Conservation (phyloP, 2,329 filamentous ascomycete genomes). For the Exophiala alcalophila region DNA sequence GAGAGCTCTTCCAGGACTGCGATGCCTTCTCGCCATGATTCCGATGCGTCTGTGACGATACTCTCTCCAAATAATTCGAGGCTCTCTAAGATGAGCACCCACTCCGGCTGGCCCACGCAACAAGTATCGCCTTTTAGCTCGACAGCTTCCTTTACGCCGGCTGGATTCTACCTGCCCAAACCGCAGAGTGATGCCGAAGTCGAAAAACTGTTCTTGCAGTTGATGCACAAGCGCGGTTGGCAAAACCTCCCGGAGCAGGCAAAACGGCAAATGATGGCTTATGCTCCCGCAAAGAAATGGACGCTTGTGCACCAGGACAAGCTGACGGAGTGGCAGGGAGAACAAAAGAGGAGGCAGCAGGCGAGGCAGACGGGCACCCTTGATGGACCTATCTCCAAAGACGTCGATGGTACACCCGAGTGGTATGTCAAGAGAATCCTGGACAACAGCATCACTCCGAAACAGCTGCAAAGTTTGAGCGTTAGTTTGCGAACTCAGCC, state of each 20-base stretch:
- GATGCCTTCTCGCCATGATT: constrained; percentile 30
- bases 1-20: constrained; percentile 48
- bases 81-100: constrained; percentile 40
- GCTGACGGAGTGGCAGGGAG: constrained; percentile 87
- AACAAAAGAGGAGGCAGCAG: constrained; percentile 81
- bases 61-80: constrained; percentile 40
- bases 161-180: constrained; percentile 63
- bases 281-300: constrained; percentile 95
- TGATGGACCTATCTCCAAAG: constrained; percentile 63
- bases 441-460: constrained; percentile 89
- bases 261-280: constrained; percentile 90
- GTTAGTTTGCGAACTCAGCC: constrained; percentile 95
- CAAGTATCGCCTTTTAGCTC: constrained; percentile 48
- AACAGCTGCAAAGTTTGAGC: constrained; percentile 87
- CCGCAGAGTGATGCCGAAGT: constrained; percentile 79
- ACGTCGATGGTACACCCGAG: constrained; percentile 93
- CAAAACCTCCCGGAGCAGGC: constrained; percentile 95
- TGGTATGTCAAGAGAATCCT: constrained; percentile 98
- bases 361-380: constrained; percentile 67
- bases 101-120: constrained; percentile 42
- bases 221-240: constrained; percentile 98
- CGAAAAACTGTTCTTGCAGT: constrained; percentile 83
- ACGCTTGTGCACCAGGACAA: constrained; percentile 93
- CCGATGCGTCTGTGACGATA: constrained; percentile 33
- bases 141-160: constrained; percentile 50